phyloP scores from a whole-genome alignment of 2,329 filamentous ascomycete species.

The Orbilia ellipsospora region DNA sequence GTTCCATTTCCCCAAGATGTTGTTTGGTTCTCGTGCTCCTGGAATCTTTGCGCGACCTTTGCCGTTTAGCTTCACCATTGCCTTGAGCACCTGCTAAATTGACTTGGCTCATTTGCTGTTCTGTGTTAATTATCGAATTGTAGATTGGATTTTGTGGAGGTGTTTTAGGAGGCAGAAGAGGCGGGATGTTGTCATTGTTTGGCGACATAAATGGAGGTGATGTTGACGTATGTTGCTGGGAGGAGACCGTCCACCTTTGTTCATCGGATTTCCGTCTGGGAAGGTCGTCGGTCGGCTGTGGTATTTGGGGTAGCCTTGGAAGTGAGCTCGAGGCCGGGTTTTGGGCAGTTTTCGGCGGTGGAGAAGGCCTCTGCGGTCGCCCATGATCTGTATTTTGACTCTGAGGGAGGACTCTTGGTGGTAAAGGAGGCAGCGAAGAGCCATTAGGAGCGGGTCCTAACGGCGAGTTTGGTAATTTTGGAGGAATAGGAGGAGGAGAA shows the following conservation, averaged over 20 bases:
- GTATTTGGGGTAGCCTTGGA: constrained; percentile 30
- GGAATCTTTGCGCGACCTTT: constrained; percentile 26
- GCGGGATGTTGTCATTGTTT: constrained; percentile 22
- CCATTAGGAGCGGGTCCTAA: background rate
- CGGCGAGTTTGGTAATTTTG: constrained; percentile 38
- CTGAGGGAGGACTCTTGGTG: constrained; percentile 17
- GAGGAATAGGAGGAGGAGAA: constrained; percentile 40
- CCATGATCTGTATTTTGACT: constrained; percentile 8
- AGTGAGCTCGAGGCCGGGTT: constrained; percentile 40
- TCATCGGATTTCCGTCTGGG: constrained; percentile 44
- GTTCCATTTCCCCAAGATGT: constrained; percentile 44
- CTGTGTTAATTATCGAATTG: constrained; percentile 1
- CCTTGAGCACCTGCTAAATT: constrained; percentile 18
- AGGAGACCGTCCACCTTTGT: constrained; percentile 15
- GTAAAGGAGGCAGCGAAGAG: constrained; percentile 24
- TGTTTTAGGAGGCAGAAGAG: constrained; percentile 35
- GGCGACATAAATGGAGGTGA: constrained; percentile 20
- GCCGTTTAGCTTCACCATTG: constrained; percentile 18
- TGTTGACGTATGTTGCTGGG: constrained; percentile 9
- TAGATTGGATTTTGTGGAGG: constrained; percentile 30
- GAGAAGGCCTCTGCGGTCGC: background rate
- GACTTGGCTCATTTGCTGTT: constrained; percentile 24
- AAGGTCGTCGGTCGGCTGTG: constrained; percentile 16
- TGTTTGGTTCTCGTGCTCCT: constrained; percentile 36
- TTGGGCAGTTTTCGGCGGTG: constrained; percentile 11